phyloP scores from a whole-genome alignment of 345 rosid species.

The Trapa bicornis region DNA sequence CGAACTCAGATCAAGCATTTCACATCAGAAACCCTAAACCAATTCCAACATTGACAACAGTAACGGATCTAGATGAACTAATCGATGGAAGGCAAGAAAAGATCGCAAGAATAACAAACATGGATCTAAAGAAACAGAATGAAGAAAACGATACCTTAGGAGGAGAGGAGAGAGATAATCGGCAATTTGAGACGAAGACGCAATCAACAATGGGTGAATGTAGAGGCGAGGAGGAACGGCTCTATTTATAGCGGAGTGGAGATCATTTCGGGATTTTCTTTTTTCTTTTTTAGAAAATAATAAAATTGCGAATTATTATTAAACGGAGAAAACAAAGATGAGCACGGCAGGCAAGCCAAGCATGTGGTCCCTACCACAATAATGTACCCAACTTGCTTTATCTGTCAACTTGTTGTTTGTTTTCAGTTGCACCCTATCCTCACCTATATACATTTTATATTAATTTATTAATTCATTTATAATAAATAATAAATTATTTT shows the following conservation, averaged over 20 bases:
- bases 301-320: background rate
- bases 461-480: no score
- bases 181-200: background rate
- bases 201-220: background rate
- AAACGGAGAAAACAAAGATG: background rate
- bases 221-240: background rate
- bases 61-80: no score
- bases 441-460: no score
- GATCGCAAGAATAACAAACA: background rate
- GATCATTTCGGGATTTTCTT: background rate
- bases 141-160: background rate
- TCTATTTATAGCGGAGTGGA: background rate
- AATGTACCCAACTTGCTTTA: no score
- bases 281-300: no score
- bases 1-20: background rate
- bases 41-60: no score
- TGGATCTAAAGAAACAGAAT: background rate
- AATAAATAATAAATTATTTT: no score
- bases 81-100: background rate
- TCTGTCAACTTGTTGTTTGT: background rate
- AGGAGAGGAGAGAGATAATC: background rate
- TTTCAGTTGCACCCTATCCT: no score
- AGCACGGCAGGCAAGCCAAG: background rate
- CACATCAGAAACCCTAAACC: no score
- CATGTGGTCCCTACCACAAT: constrained; percentile 2